phyloP scores from a whole-genome alignment of 257 asterid genomes.

The Jasminum sambac region DNA sequence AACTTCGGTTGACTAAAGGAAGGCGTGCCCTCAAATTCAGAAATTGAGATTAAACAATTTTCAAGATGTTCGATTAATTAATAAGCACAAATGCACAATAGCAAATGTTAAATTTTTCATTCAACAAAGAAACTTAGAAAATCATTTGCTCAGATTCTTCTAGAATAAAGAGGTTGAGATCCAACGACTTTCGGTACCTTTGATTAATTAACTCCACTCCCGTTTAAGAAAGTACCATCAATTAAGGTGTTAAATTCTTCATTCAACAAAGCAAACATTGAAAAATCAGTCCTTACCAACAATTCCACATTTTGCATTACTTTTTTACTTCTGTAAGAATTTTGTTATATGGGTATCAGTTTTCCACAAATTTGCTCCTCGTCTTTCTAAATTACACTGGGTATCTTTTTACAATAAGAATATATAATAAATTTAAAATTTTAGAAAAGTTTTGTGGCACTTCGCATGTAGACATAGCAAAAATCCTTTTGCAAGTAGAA shows the following conservation, averaged over 20 bases:
- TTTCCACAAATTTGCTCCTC: no score
- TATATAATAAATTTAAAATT: no score
- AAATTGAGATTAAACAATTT: background rate
- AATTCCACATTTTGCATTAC: background rate
- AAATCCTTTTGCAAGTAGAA: background rate
- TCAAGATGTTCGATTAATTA: background rate
- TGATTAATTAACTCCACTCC: background rate
- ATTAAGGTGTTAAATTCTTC: background rate
- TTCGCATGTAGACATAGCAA: no score
- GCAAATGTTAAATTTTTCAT: background rate
- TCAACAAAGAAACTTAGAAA: conserved; percentile 3
- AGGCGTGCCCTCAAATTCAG: background rate
- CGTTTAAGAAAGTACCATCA: background rate
- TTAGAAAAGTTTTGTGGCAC: no score
- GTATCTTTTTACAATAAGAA: no score
- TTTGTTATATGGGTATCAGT: no score
- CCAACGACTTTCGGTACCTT: background rate
- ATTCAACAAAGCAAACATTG: conserved; percentile 9
- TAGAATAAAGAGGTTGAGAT: background rate
- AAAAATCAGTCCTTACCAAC: background rate
- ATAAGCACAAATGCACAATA: background rate
- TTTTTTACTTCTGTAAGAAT: background rate
- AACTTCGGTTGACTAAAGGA: background rate
- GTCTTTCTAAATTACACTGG: no score
- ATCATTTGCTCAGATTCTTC: background rate